A percentile compares a stretch with the other conserved stretches of the same genome.
Conservation (phyloP, 2,329 filamentous ascomycete genomes). For the Rhynchosporium graminicola region DNA sequence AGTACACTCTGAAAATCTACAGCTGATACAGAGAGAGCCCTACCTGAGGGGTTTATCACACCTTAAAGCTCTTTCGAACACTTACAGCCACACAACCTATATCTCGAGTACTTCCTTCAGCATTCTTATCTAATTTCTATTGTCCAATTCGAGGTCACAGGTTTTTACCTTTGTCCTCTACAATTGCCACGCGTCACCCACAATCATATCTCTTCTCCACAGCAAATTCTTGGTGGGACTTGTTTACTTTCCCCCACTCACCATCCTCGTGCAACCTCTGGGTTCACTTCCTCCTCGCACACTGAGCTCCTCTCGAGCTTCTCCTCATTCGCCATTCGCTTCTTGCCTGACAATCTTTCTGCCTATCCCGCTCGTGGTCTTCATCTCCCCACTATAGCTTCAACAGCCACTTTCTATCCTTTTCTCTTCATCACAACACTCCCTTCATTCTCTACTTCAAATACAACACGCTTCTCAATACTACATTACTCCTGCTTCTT, state of each 20-base stretch:
- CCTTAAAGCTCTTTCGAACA: no score
- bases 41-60: no score
- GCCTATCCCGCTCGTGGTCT: neutral
- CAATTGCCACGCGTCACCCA: neutral
- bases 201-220: neutral
- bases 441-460: neutral
- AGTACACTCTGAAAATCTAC: no score
- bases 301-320: neutral
- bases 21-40: no score
- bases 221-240: neutral
- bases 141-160: neutral
- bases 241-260: neutral
- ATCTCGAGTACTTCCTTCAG: neutral
- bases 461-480: neutral
- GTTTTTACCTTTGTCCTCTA: neutral
- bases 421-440: neutral
- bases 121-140: neutral
- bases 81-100: no score
- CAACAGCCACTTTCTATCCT: constrained; percentile 1
- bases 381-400: neutral
- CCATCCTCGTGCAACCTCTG: neutral
- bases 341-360: neutral
- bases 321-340: neutral
- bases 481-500: neutral
- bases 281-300: neutral